Evolutionary conservation across 2,329 filamentous ascomycete species (phyloP).

Genomic region (Stemphylium lycopersici): DNA sequence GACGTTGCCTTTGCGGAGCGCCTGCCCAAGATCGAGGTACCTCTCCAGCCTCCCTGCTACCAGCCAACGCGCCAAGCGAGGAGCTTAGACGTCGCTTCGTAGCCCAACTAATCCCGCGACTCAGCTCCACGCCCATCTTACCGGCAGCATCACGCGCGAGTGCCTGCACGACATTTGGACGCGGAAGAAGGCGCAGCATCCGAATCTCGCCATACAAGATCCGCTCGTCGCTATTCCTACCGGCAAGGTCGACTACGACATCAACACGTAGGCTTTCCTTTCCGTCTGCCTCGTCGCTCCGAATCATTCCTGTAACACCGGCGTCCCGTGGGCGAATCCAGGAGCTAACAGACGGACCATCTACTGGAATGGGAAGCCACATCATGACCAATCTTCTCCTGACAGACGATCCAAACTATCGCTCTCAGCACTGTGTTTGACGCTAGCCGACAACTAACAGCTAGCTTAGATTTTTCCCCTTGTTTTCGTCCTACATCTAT

Average conservation of each 20-base stretch:
- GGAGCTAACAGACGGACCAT: too few relatives aligned
- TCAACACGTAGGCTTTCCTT: conserved; percentile 63
- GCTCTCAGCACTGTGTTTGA: too few relatives aligned
- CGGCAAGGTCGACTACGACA: conserved; percentile 73
- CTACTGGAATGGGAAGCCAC: background rate
- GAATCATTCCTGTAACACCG: conserved; percentile 5
- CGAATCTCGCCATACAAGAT: conserved; percentile 66
- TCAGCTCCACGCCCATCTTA: conserved; percentile 81
- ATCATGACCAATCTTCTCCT: background rate
- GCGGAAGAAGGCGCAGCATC: conserved; percentile 59
- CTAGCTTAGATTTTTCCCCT: conserved; percentile 68
- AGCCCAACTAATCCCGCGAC: conserved; percentile 34
- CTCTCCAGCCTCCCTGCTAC: conserved; percentile 23
- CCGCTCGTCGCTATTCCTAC: conserved; percentile 71
- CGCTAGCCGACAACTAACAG: conserved; percentile 22
- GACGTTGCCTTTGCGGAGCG: conserved; percentile 39
- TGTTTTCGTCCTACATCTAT: conserved; percentile 83
- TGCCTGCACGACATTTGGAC: conserved; percentile 78
- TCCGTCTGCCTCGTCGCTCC: conserved; percentile 9
- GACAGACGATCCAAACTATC: background rate
- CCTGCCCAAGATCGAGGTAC: conserved; percentile 54
- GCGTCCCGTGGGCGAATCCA: background rate
- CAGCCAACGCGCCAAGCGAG: conserved; percentile 21
- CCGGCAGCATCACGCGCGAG: conserved; percentile 75
- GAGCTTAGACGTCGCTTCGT: conserved; percentile 35